These are phyloP conservation scores for Xenosphaeropsis pyriputrescens DNA, from an alignment of 2,329 filamentous ascomycete genomes.

Conservation along the genomic window DNA sequence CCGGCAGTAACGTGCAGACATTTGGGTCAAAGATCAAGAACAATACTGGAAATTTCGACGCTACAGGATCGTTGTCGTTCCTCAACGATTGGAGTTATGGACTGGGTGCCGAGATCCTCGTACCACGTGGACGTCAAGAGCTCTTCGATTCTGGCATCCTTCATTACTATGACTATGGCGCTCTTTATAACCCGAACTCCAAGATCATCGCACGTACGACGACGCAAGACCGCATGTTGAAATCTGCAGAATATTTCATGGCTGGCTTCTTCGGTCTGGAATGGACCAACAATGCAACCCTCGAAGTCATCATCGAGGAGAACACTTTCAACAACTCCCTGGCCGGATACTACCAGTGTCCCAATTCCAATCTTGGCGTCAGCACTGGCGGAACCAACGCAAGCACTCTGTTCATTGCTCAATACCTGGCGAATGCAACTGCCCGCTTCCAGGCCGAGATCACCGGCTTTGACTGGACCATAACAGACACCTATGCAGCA, in stretches of 20 bases:
- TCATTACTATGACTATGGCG: slow-evolving; percentile 42
- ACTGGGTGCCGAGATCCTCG: slow-evolving; percentile 57
- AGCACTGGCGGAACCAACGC: slow-evolving; percentile 38
- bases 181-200: slow-evolving; percentile 54
- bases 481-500: slow-evolving; percentile 47
- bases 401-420: slow-evolving; percentile 40
- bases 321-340: slow-evolving; percentile 54
- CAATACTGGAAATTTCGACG: slow-evolving; percentile 35
- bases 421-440: slow-evolving; percentile 51
- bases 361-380: slow-evolving; percentile 33
- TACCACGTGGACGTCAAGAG: slow-evolving; percentile 59
- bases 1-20: slow-evolving; percentile 34
- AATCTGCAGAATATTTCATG: slow-evolving; percentile 60
- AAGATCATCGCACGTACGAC: slow-evolving; percentile 64
- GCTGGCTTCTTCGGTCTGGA: slow-evolving; percentile 66
- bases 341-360: slow-evolving; percentile 51
- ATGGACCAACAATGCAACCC: slow-evolving; percentile 57
- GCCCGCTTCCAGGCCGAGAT: slow-evolving; percentile 40
- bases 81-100: slow-evolving; percentile 54
- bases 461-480: slow-evolving; percentile 45
- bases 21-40: slow-evolving; percentile 44
- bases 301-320: slow-evolving; percentile 58
- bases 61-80: slow-evolving; percentile 46
- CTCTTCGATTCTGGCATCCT: slow-evolving; percentile 55
- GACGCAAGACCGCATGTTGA: slow-evolving; percentile 64